Base-by-base conservation (phyloP, 2,329 filamentous ascomycete species). In the Colletotrichum euphorbiae region DNA sequence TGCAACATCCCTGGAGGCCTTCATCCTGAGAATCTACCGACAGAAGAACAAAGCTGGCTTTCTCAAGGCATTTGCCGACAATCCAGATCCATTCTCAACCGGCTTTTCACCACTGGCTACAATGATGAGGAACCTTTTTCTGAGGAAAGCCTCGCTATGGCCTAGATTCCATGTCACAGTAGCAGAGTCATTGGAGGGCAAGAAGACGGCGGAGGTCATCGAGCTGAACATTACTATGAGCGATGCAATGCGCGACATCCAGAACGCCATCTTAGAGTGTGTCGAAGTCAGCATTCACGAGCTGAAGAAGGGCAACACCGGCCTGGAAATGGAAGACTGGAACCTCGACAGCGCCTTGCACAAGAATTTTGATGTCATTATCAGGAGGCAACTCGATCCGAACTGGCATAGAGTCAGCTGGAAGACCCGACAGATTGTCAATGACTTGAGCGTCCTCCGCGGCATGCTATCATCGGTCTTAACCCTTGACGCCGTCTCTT, bases 401-500 rank as follows among this genome's bases (percentile, higher is more conserved):
- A 94, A 98, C 67, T 99, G 96, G 96, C 96, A 99, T 81, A 89
- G 96, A 61, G 93, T 97, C 58, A 98, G 92, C 77, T 97, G 93
- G 85, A 94, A 96, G 79, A 98, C 95, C 2, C 93, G 92, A 74
- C 94, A 98, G 79, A 97, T 99, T 72, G 95, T 97, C 64, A 91
- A 90, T 74, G 96, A 98, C 76, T 79, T 99, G 72, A 91, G 91
- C 0, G 90, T 97, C 17, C 84, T 99, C 42, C 88, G 95, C 65
- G 90, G 89, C 21, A 91, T 98, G 77, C 85, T 99, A 15, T 91
- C 95, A 79, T 91, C 84, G 40, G 84, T 99, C 19, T 85, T 99
- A 28, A 91, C 91, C 2, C 93, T 96, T 72, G 96, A 99, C 78
- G 90, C 93, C 19, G 93, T 98, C 38, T 93, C 92, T 5, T 97